A percentile compares a stretch with the other conserved stretches of the same genome.
Evolutionary conservation across 2,329 filamentous ascomycete species (phyloP).

Genomic region (Cytospora schulzeri): DNA sequence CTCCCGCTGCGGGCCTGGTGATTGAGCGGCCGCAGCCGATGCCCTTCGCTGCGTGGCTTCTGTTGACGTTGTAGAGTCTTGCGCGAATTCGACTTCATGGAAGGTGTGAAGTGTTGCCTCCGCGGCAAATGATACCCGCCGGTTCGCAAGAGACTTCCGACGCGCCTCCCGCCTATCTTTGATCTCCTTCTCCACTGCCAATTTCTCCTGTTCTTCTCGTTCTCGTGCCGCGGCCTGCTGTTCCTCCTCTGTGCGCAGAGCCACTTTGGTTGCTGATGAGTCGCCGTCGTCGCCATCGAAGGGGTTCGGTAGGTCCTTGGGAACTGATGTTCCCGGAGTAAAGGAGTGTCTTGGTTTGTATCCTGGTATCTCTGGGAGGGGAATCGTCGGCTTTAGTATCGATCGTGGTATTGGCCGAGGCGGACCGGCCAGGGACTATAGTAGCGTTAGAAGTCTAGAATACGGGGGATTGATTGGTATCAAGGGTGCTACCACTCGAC

Average conservation of each 20-base stretch:
- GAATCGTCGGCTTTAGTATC: conserved; percentile 80
- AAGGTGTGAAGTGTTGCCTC: conserved; percentile 97
- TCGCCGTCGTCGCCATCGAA: conserved; percentile 42
- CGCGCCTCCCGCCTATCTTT: conserved; percentile 80
- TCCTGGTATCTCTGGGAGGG: conserved; percentile 68
- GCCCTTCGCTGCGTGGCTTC: conserved; percentile 71
- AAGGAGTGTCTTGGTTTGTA: conserved; percentile 58
- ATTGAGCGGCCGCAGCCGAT: conserved; percentile 56
- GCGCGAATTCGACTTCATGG: conserved; percentile 86
- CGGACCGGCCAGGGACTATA: conserved; percentile 58
- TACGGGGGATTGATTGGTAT: conserved; percentile 41
- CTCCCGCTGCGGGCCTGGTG: conserved; percentile 30
- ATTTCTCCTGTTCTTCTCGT: conserved; percentile 66
- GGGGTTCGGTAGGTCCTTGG: conserved; percentile 48
- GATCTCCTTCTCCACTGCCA: conserved; percentile 61
- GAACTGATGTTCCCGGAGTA: conserved; percentile 41
- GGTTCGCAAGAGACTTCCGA: conserved; percentile 88
- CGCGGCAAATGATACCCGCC: conserved; percentile 93
- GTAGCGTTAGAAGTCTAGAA: conserved; percentile 30
- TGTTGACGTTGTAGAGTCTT: conserved; percentile 81
- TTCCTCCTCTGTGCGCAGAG: conserved; percentile 69
- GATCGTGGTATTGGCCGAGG: conserved; percentile 60
- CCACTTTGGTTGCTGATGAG: conserved; percentile 57
- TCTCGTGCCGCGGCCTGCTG: conserved; percentile 70
- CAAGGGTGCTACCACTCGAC: conserved; percentile 65